Evolutionary conservation across 805 yeast genomes (phyloP).

Genomic region (Yarrowia sp.): DNA sequence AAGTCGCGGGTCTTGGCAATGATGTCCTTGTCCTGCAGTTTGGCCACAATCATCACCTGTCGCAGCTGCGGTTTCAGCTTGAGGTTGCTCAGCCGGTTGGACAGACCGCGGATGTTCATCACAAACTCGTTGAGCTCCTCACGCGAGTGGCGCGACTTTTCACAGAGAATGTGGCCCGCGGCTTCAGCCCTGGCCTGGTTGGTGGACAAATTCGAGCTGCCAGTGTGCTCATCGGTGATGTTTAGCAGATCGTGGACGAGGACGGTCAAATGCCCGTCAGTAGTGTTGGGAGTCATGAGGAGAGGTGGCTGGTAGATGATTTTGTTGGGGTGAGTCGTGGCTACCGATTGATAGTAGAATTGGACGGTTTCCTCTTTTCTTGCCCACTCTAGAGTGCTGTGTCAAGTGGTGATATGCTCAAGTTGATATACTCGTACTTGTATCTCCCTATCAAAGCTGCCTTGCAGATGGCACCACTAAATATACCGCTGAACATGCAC

Average conservation of each 20-base stretch:
- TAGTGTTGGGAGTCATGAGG: background rate
- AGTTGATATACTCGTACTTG: background rate
- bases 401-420: background rate
- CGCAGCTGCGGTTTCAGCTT: slow-evolving; percentile 44
- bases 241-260: slow-evolving; percentile 29
- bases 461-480: slow-evolving; percentile 33
- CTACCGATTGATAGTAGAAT: too few species aligned
- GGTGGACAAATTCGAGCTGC: background rate
- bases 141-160: slow-evolving; percentile 15
- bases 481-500: background rate
- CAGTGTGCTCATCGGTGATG: slow-evolving; percentile 19
- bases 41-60: slow-evolving; percentile 46
- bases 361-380: background rate
- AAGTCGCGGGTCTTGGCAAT: slow-evolving; percentile 44
- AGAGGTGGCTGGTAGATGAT: too few species aligned
- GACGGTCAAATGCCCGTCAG: slow-evolving; percentile 4
- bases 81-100: slow-evolving; percentile 43
- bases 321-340: too few species aligned
- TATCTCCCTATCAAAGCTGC: slow-evolving; percentile 10
- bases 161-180: slow-evolving; percentile 3
- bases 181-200: slow-evolving; percentile 17
- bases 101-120: slow-evolving; percentile 29
- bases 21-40: slow-evolving; percentile 44
- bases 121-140: slow-evolving; percentile 34
- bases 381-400: background rate